Evolutionary conservation across 306 rosid genomes (phyloP).

Genomic region (Vigna radiata): DNA sequence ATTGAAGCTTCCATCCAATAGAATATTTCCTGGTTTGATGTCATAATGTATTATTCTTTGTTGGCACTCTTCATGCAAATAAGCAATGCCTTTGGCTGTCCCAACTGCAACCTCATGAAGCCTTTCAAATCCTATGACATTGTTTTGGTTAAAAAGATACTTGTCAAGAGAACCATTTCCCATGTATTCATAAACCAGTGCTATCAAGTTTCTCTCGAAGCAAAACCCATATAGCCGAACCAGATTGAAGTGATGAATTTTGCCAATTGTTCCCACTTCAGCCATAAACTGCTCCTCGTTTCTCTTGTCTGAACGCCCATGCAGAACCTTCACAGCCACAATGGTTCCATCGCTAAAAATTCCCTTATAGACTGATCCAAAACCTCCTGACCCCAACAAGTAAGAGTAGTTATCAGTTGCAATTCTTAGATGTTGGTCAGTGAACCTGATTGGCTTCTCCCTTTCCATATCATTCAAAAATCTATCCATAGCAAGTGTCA

Average conservation of each 20-base stretch:
- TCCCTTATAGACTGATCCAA: slow-evolving; percentile 47
- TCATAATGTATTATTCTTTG: slow-evolving; percentile 58
- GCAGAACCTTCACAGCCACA: slow-evolving; percentile 48
- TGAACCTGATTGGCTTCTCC: slow-evolving; percentile 51
- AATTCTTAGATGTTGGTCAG: slow-evolving; percentile 31
- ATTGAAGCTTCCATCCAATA: slow-evolving; percentile 39
- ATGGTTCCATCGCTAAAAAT: slow-evolving; percentile 40
- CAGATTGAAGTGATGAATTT: slow-evolving; percentile 47
- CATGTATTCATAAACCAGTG: slow-evolving; percentile 52
- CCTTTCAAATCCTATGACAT: slow-evolving; percentile 36
- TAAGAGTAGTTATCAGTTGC: slow-evolving; percentile 49
- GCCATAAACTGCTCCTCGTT: slow-evolving; percentile 44
- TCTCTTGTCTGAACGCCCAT: slow-evolving; percentile 30
- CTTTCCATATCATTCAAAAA: slow-evolving; percentile 50
- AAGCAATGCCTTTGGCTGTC: slow-evolving; percentile 52
- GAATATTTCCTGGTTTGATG: slow-evolving; percentile 57
- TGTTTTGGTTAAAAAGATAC: slow-evolving; percentile 34
- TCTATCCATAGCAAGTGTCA: slow-evolving; percentile 41
- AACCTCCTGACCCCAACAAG: slow-evolving; percentile 44
- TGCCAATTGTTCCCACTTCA: slow-evolving; percentile 31
- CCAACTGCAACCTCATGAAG: slow-evolving; percentile 50
- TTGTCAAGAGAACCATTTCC: slow-evolving; percentile 51
- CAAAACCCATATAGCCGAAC: slow-evolving; percentile 51
- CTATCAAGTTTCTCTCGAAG: slow-evolving; percentile 41
- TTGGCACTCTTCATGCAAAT: slow-evolving; percentile 57